Conservation (phyloP, 345 rosid species). For the Sonneratia alba region DNA sequence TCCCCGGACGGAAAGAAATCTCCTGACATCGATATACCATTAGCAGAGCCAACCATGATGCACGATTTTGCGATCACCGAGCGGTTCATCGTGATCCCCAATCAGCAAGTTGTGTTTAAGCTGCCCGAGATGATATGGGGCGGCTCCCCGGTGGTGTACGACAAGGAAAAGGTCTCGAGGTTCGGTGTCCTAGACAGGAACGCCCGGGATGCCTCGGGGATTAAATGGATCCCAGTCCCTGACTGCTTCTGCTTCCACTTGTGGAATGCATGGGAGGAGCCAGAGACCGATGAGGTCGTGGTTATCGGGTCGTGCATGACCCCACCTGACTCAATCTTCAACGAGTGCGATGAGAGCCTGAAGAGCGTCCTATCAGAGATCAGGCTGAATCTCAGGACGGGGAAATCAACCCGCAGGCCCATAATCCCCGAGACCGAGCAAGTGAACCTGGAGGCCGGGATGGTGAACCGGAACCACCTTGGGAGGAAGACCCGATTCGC, state of each 20-base stretch:
- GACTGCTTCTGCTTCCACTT: slow-evolving; percentile 84
- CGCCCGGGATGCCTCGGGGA: slow-evolving; percentile 41
- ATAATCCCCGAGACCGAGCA: slow-evolving; percentile 49
- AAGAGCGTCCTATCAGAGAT: slow-evolving; percentile 72
- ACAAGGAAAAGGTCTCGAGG: slow-evolving; percentile 58
- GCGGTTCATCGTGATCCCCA: slow-evolving; percentile 77
- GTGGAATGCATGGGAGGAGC: slow-evolving; percentile 97
- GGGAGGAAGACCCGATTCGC: slow-evolving; percentile 72
- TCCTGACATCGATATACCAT: slow-evolving; percentile 70
- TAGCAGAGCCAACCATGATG: slow-evolving; percentile 78
- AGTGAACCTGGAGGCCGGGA: slow-evolving; percentile 88
- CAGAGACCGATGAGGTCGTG: slow-evolving; percentile 67
- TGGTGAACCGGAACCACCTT: slow-evolving; percentile 73
- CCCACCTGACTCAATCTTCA: slow-evolving; percentile 94
- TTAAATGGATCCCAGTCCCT: slow-evolving; percentile 72
- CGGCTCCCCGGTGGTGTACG: slow-evolving; percentile 83
- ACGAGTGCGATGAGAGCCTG: slow-evolving; percentile 74
- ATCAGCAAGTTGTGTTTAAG: slow-evolving; percentile 90
- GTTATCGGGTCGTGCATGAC: slow-evolving; percentile 98
- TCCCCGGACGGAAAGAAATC: slow-evolving; percentile 55
- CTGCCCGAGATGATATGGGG: slow-evolving; percentile 73
- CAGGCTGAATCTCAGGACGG: slow-evolving; percentile 68
- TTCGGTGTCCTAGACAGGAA: slow-evolving; percentile 61
- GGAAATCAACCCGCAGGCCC: slow-evolving; percentile 60
- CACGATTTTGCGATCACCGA: slow-evolving; percentile 90